phyloP scores from a whole-genome alignment of 176 grass and related monocot genomes.

The Oryza australiensis region DNA sequence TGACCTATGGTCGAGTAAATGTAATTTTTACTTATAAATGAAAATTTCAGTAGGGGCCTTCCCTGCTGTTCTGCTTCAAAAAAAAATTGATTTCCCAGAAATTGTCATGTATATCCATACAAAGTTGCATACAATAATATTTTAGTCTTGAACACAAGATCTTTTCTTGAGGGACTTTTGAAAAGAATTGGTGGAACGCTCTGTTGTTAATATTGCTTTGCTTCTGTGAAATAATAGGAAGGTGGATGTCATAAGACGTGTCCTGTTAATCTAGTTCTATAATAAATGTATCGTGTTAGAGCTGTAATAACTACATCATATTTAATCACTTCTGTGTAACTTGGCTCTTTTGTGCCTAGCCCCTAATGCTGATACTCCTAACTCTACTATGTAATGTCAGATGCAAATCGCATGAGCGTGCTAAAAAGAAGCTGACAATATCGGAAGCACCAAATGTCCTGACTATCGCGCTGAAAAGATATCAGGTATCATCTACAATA shows the following conservation, averaged over 20 bases:
- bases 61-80: no score
- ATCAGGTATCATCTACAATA: conserved; percentile 58
- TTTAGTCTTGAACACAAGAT: not conserved
- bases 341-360: not conserved
- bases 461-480: conserved; percentile 91
- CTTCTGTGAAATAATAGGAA: not conserved
- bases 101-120: not conserved
- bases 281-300: not conserved
- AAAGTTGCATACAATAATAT: not conserved
- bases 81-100: not conserved
- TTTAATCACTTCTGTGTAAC: not conserved
- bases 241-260: not conserved
- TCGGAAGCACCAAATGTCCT: conserved; percentile 87
- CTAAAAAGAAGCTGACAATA: conserved; percentile 91
- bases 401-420: conserved; percentile 84
- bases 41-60: no score
- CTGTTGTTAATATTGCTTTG: not conserved
- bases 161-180: not conserved
- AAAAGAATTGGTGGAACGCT: not conserved
- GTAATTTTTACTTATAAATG: no score
- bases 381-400: conserved; percentile 41
- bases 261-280: not conserved
- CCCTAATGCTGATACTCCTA: conserved; percentile 23
- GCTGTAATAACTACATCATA: not conserved
- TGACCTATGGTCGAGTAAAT: no score